phyloP scores from a whole-genome alignment of 495 filamentous ascomycete genomes.

The Bathelium albidoporum region DNA sequence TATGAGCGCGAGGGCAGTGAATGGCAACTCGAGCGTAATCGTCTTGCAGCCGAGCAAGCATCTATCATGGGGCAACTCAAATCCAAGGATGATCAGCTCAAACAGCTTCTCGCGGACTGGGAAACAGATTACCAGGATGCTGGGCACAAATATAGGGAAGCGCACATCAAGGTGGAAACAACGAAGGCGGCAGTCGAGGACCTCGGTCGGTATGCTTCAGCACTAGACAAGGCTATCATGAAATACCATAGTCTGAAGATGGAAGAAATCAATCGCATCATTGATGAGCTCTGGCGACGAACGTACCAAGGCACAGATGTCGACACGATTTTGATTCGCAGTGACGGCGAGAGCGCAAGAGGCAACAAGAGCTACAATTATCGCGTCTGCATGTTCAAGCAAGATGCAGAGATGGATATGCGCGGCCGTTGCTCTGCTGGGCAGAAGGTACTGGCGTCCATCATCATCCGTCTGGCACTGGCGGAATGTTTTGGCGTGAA shows the following conservation, averaged over 20 bases:
- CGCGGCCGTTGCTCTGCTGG: conserved; percentile 92
- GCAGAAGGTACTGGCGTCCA: conserved; percentile 90
- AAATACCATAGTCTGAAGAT: conserved; percentile 90
- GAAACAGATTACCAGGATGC: conserved; percentile 79
- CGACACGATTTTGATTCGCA: conserved; percentile 89
- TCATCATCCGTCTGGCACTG: conserved; percentile 93
- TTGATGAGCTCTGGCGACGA: conserved; percentile 89
- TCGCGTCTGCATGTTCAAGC: conserved; percentile 96
- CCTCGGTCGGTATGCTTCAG: conserved; percentile 64
- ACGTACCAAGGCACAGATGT: conserved; percentile 98
- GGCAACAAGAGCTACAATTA: conserved; percentile 90
- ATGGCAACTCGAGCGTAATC: conserved; percentile 51
- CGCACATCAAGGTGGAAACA: conserved; percentile 82
- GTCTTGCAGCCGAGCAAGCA: conserved; percentile 48
- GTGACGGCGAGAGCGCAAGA: conserved; percentile 65
- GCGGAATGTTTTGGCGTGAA: conserved; percentile 96
- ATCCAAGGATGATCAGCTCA: conserved; percentile 70
- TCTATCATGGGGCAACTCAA: conserved; percentile 62
- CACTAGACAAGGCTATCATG: conserved; percentile 94
- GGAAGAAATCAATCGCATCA: conserved; percentile 94
- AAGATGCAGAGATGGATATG: conserved; percentile 98
- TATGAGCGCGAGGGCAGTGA: conserved; percentile 57
- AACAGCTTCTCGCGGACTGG: conserved; percentile 61
- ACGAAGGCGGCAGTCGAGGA: conserved; percentile 91
- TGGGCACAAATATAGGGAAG: conserved; percentile 70